A percentile compares a stretch with the other conserved stretches of the same genome.
Evolutionary conservation across 2,329 filamentous ascomycete genomes (phyloP).

Genomic region (Penicillium sp.): DNA sequence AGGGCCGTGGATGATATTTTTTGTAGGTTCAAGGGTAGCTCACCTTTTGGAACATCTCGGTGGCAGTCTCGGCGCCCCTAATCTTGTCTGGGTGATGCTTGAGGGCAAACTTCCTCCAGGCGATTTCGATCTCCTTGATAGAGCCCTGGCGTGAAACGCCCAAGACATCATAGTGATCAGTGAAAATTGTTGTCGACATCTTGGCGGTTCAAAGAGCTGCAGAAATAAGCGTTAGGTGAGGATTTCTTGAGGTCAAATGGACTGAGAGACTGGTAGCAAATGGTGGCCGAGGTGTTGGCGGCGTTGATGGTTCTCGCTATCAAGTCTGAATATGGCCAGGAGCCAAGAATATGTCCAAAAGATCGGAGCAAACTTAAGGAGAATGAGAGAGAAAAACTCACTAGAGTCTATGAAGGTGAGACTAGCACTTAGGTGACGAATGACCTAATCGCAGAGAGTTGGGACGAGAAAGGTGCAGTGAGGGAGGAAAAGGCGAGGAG

Average conservation of each 20-base stretch:
- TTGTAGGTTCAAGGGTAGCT: not conserved
- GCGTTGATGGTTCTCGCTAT: not conserved
- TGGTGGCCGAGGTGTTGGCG: not conserved
- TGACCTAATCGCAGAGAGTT: not conserved
- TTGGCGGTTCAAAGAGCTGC: not conserved
- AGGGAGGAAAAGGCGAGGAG: too few relatives aligned
- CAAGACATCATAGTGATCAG: constrained; percentile 38
- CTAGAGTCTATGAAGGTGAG: not conserved
- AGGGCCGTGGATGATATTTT: not conserved
- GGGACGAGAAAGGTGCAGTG: not conserved
- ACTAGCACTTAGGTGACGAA: not conserved
- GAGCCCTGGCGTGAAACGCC: constrained; percentile 35
- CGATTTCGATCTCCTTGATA: constrained; percentile 41
- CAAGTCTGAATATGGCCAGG: not conserved
- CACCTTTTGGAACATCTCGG: constrained; percentile 36
- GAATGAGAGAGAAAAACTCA: not conserved
- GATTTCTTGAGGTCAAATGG: not conserved
- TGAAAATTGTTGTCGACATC: constrained; percentile 16
- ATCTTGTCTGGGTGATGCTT: constrained; percentile 45
- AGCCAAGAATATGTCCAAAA: not conserved
- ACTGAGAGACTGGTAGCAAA: not conserved
- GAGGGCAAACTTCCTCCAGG: constrained; percentile 44
- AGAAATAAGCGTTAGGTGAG: too few relatives aligned
- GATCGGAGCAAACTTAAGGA: not conserved
- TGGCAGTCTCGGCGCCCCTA: constrained; percentile 17